Percentiles rank a stretch among this genome's conserved stretches.
Conservation (phyloP, 2,329 filamentous ascomycete species). For the Grosmannia huntii region DNA sequence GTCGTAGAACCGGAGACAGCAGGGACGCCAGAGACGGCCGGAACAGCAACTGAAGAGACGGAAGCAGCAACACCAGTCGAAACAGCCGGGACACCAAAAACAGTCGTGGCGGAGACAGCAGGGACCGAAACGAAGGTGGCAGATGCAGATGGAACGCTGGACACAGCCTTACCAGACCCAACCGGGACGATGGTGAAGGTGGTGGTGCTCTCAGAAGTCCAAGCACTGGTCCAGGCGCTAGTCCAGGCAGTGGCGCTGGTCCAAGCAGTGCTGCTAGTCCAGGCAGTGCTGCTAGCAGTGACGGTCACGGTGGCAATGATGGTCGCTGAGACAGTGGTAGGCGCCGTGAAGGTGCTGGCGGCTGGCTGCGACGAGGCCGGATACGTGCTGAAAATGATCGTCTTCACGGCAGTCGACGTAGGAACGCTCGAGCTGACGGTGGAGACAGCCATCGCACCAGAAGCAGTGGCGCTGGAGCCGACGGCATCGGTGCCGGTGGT, state of each 20-base stretch:
- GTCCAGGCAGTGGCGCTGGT: not conserved
- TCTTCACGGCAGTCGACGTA: conserved; percentile 9
- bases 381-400: conserved; percentile 12
- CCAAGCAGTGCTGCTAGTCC: too few relatives aligned
- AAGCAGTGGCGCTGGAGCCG: conserved; percentile 1
- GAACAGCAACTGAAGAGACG: not conserved
- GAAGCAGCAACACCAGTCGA: not conserved
- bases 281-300: not conserved
- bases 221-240: too few relatives aligned
- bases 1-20: not conserved
- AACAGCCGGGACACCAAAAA: too few relatives aligned
- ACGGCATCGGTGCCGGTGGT: conserved; percentile 11
- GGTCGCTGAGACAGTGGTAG: conserved; percentile 3
- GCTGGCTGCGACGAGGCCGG: conserved; percentile 10
- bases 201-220: not conserved
- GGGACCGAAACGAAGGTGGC: too few relatives aligned
- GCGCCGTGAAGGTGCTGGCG: conserved; percentile 13
- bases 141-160: not conserved
- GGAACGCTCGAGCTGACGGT: conserved; percentile 3
- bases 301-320: not conserved
- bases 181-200: not conserved
- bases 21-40: not conserved
- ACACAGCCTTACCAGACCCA: not conserved
- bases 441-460: not conserved
- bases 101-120: too few relatives aligned